Percentiles rank a stretch among this genome's conserved stretches.
These are phyloP conservation scores for Zizania latifolia DNA, from an alignment of 176 grass and related monocot species.

Conservation along the genomic window DNA sequence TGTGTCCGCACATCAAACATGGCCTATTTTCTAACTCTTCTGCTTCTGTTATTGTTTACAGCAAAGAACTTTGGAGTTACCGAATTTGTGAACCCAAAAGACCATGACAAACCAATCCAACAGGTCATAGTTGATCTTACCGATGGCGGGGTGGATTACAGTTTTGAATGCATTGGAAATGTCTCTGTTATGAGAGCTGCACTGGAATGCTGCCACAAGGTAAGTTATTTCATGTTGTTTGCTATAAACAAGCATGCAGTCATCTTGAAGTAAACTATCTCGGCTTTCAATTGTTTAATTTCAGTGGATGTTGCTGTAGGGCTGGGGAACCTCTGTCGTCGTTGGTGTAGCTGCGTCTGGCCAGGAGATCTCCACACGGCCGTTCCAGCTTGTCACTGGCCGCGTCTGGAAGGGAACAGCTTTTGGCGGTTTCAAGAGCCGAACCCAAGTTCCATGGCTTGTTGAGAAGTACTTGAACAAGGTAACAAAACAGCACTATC, in stretches of 20 bases:
- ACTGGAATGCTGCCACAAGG: conserved; percentile 98
- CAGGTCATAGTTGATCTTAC: conserved; percentile 83
- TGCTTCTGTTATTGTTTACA: conserved; percentile 27
- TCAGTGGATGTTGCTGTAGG: conserved; percentile 32
- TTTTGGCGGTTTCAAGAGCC: conserved; percentile 91
- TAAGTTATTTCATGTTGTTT: neutral
- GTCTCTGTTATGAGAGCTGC: conserved; percentile 88
- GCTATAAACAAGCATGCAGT: neutral
- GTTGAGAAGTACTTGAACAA: conserved; percentile 97
- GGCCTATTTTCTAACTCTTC: neutral
- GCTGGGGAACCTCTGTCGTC: conserved; percentile 87
- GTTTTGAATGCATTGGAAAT: conserved; percentile 98
- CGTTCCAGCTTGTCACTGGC: conserved; percentile 84
- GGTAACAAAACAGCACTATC: conserved; percentile 26
- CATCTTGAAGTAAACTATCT: neutral
- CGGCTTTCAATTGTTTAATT: neutral
- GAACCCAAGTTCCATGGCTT: conserved; percentile 85
- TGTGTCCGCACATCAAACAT: neutral
- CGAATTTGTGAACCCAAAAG: conserved; percentile 94
- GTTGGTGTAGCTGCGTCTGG: conserved; percentile 95
- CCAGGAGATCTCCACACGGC: conserved; percentile 79
- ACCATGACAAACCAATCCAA: conserved; percentile 87
- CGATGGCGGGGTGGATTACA: conserved; percentile 89
- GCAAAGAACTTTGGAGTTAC: conserved; percentile 97
- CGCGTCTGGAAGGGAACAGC: conserved; percentile 98